Evolutionary conservation across 2,329 filamentous ascomycete species (phyloP), one percentile per base, ranked within the genome.

Genomic region (Podosphaera aphanis): DNA sequence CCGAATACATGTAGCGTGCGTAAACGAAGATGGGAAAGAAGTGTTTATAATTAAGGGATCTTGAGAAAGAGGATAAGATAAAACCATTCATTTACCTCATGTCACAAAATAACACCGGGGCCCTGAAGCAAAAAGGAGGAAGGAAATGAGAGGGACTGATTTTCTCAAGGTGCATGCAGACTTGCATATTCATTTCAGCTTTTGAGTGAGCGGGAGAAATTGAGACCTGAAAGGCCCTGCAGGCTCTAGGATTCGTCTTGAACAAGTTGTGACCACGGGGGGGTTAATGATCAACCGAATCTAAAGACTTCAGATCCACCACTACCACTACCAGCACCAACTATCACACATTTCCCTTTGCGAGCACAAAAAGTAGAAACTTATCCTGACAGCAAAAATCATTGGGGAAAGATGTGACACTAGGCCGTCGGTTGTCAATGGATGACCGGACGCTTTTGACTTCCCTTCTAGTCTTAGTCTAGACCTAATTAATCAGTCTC

Each of bases 121-220:
- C 29, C 29, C 11, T n/a, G 6, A 6, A 13, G 29, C 10, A 33
- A 33, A 33, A 13, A 33, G 15, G 29, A 13, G 29, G 29, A 33
- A 33, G 3, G 29, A 33, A 33, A 33, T 33, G 29, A 33, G 13
- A 33, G 29, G 29, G 8, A 33, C 29, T 29, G 25, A 29, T 31
- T 43, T 25, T 18, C 16, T 29, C 25, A 21, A 43, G 40, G 20
- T 31, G 40, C 40, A 43, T 43, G 18, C 25, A 29, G 19, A 43
- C 25, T 33, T 43, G 40, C 40, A 43, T 43, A 19, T 31, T 43
- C 40, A 43, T 43, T 43, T 29, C 40, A 43, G 11, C 23, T 25
- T 25, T 27, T 25, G 16, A 18, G 15, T 13, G 21, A 43, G 25
- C 16, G 40, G 16, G 13, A n/a, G 40, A 29, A 27, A 31, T 19